Evolutionary conservation across 129 eudicot genomes (phyloP), one percentile per base, ranked within the genome.

Genomic region (Artemisia annua): DNA sequence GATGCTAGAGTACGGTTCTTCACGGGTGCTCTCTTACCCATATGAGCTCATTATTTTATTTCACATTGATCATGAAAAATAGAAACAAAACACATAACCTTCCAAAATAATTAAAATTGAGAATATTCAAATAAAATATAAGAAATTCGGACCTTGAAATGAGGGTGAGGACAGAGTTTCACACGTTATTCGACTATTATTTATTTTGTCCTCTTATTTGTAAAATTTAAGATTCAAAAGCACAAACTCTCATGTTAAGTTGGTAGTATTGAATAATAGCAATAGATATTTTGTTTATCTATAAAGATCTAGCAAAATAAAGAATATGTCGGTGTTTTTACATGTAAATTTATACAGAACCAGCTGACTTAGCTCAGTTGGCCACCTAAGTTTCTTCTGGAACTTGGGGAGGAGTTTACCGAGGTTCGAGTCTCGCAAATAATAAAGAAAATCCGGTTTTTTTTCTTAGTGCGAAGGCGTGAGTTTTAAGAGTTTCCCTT

Each of bases 131-230:
- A 18, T 43, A 53, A 19, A 53, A 49, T 50, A 78, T 62, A 15
- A 69, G 10, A 63, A 53, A 20, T 63, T 53, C 20, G 39, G 46
- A 71, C 72, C 71, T 53, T 64, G 77, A 66, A 55, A 78, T 44
- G 68, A 63, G 77, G 82, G 53, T 26, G 72, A 78, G 52, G 82
- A 78, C 77, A 71, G 77, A 78, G 68, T 71, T 78, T 78, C 77
- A 71, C 82, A 78, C 82, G 82, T 71, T 78, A 78, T 71, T 71
- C 72, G 67, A n/a, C 24, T 11, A 70, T 63, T 51, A 78, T 63
- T 70, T 52, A 10, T 68, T 69, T 61, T 61, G 64, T 70, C 56
- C 56, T 30, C 2, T n/a, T 32, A 28, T 63, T 54, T 51, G 22
- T 43, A 53, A 53, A 16, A n/a, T 53, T 43, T 63, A 53, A 56